Conservation (phyloP, 805 yeast genomes). For the Ogataea ramenticola region DNA sequence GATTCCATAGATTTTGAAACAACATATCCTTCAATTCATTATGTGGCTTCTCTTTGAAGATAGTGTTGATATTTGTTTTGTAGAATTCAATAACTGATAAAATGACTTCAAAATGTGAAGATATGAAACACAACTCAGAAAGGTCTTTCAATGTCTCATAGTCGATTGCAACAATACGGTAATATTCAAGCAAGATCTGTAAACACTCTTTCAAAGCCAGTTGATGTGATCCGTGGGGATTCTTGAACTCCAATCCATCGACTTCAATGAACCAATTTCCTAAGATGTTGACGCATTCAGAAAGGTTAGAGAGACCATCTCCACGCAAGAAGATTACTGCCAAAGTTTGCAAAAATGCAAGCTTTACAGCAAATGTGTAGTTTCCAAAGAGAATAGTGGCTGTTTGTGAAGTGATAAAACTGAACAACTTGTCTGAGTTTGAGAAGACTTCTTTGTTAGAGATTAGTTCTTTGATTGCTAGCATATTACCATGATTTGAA, state of each 20-base stretch:
- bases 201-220: conserved; percentile 31
- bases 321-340: background rate
- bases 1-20: conserved; percentile 15
- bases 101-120: conserved; percentile 39
- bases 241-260: conserved; percentile 4
- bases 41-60: too few species aligned
- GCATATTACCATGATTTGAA: conserved; percentile 49
- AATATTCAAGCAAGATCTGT: conserved; percentile 23
- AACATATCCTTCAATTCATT: background rate
- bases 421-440: background rate
- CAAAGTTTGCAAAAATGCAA: conserved; percentile 15
- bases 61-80: too few species aligned
- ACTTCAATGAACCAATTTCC: conserved; percentile 30
- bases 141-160: conserved; percentile 19
- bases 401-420: background rate
- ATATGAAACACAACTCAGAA: conserved; percentile 27
- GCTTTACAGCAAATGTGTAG: conserved; percentile 14
- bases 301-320: too few species aligned
- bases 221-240: conserved; percentile 44
- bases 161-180: conserved; percentile 8
- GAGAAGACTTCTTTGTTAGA: background rate
- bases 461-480: conserved; percentile 38
- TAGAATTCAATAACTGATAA: background rate
- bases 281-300: conserved; percentile 18
- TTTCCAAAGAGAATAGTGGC: background rate